Base-by-base conservation (phyloP, 768 basidiomycete genomes). In the Auricularia sp. region DNA sequence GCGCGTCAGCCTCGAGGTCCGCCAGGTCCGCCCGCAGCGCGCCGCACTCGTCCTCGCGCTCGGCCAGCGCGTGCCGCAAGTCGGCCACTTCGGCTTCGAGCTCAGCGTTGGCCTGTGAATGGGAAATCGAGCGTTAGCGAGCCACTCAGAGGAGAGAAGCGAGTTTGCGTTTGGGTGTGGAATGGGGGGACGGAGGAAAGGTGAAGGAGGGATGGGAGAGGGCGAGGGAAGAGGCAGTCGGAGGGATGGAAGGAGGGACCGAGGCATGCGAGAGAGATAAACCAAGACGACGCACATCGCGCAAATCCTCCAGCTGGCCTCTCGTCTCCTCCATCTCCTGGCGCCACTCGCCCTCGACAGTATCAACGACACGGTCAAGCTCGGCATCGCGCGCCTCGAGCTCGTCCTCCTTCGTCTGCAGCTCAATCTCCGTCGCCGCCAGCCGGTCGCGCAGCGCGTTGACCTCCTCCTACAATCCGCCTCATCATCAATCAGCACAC, bases 401-500 rank as follows among this genome's bases (percentile, higher is more conserved):
- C 36, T 96, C 94, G 66, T 94, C 90, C 70, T 95, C 90, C 74
- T 85, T 89, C 73, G 91, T 87, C 73, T 91, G 88, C 34, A 93
- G 76, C 74, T 92, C 91, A 67, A 93, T 92, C 72, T 86, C 81
- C 1, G 85, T 82, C 0, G 89, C 91, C 1, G 91, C 91, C 8
- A 91, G 79, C 72, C 84, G 86, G 75, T 93, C 91, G 60, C 85
- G 79, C 42, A 88, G 73, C 0, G 85, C 80, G 68, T 91, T 90
- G 61, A 92, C 70, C 68, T 86, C 86, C 2, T 89, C 88, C 71
- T 51, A 23, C 47, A 51, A 36, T 29, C 8, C 56, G 11, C 8
- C 23, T 54, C 53, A 7, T 10, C 53, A 18, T 54, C 53, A n/a
- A 29, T 51, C 47, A 51, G 16, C 47, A 18, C 18, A 2, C 11